Base-by-base conservation (phyloP, 805 yeast genomes). In the Starmerella cellae region DNA sequence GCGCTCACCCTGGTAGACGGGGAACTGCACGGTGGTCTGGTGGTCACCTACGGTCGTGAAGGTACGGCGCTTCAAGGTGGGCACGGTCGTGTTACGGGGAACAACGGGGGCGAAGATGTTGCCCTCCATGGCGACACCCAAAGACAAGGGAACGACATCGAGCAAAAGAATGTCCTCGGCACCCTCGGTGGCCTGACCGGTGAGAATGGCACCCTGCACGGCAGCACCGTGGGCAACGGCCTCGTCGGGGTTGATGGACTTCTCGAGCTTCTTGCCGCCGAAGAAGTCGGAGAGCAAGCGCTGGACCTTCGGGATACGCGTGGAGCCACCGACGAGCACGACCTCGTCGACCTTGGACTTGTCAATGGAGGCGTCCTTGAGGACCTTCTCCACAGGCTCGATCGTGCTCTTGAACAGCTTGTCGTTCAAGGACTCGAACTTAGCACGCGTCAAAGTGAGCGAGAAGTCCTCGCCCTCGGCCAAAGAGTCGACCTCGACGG, bases 141-240 rank as follows among this genome's bases (percentile, higher is more conserved):
- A 77, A 56, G 97, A 87, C 66, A 88, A 79, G 67, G 98, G 98
- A 64, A 87, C 87, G 60, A 88, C 97, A 74, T 87, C 97, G 70
- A 87, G 79, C 65, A 87, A 77, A 60, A 88, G 79, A 66, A 87
- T 77, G 71, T 84, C 95, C 71, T 87, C 84, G 67, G 95, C 85
- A 68, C 84, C 94, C 56, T 82, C 77, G 53, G 84, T 79, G 50
- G 83, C 75, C 68, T 74, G 85, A 73, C 95, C 95, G 57, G 95
- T 82, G 69, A 87, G 76, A 71, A 88, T 83, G 65, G 96, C 96
- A 73, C 95, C 97, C 75, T 87, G 96, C 60, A 87, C 96, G 62
- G 97, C 96, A 62, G 97, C 97, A 79, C 96, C 96, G 75, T 84
- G 84, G 62, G 95, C 96, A 67, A 85, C 96, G 64, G 96, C 96